Evolutionary conservation across 371 early-diverging fungal species (phyloP).

Genomic region (Rhizoclosmatium hyalinum): DNA sequence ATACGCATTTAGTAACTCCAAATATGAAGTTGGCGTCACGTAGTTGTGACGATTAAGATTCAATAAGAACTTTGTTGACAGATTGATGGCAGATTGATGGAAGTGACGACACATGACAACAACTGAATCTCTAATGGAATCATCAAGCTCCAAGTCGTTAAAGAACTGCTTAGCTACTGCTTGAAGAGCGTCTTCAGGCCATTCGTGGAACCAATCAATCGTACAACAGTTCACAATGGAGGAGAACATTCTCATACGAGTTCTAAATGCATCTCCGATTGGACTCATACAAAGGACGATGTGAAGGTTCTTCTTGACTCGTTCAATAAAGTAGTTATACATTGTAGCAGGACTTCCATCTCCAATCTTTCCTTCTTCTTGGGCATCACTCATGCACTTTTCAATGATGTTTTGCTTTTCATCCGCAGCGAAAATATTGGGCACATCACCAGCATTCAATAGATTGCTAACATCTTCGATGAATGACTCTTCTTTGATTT

Average conservation of each 20-base stretch:
- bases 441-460: conserved; percentile 64
- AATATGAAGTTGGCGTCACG: conserved; percentile 63
- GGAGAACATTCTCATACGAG: conserved; percentile 58
- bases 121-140: conserved; percentile 37
- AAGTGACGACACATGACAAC: conserved; percentile 60
- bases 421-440: conserved; percentile 60
- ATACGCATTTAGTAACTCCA: conserved; percentile 59
- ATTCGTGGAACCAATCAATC: conserved; percentile 68
- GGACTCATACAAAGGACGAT: conserved; percentile 68
- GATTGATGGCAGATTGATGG: conserved; percentile 55
- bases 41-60: conserved; percentile 58
- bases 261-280: conserved; percentile 63
- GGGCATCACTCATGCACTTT: conserved; percentile 47
- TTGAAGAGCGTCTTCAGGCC: conserved; percentile 67
- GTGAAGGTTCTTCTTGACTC: conserved; percentile 61
- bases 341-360: conserved; percentile 56
- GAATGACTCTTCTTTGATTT: conserved; percentile 64
- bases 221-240: conserved; percentile 66
- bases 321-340: conserved; percentile 63
- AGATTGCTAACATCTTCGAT: conserved; percentile 62
- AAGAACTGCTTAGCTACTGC: conserved; percentile 63
- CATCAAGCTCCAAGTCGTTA: conserved; percentile 48
- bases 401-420: conserved; percentile 60
- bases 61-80: conserved; percentile 51
- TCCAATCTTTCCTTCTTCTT: conserved; percentile 58